Conservation (phyloP, 2,329 filamentous ascomycete species). For the Trichoderma cornu-damae region DNA sequence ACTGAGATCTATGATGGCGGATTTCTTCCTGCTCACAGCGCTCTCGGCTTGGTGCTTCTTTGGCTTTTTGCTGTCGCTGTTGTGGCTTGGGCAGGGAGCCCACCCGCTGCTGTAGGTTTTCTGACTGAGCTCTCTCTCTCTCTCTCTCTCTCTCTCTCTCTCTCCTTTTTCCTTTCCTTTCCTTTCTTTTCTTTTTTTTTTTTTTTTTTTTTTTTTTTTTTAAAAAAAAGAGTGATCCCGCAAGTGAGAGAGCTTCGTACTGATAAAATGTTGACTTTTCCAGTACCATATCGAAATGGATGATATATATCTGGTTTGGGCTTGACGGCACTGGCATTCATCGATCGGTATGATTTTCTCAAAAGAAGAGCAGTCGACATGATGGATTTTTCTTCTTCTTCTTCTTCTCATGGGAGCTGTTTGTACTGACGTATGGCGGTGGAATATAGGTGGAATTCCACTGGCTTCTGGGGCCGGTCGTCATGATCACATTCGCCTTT, state of each 20-base stretch:
- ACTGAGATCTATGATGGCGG: conserved; percentile 76
- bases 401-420: no score
- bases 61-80: conserved; percentile 72
- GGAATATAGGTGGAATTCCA: conserved; percentile 63
- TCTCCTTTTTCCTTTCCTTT: no score
- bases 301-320: conserved; percentile 91
- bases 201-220: no score
- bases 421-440: neutral
- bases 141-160: no score
- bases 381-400: no score
- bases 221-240: no score
- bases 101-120: conserved; percentile 52
- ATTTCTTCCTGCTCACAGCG: conserved; percentile 72
- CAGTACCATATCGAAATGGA: conserved; percentile 76
- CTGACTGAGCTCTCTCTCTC: no score
- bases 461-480: conserved; percentile 67
- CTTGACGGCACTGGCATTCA: conserved; percentile 66
- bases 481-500: conserved; percentile 83
- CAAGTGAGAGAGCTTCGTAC: neutral
- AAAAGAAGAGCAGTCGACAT: neutral
- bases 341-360: conserved; percentile 41
- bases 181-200: no score
- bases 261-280: neutral
- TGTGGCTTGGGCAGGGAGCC: conserved; percentile 66
- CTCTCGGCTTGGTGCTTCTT: conserved; percentile 78